Evolutionary conservation across 169 alveolate species (phyloP).

Genomic region (Babesia caballi): DNA sequence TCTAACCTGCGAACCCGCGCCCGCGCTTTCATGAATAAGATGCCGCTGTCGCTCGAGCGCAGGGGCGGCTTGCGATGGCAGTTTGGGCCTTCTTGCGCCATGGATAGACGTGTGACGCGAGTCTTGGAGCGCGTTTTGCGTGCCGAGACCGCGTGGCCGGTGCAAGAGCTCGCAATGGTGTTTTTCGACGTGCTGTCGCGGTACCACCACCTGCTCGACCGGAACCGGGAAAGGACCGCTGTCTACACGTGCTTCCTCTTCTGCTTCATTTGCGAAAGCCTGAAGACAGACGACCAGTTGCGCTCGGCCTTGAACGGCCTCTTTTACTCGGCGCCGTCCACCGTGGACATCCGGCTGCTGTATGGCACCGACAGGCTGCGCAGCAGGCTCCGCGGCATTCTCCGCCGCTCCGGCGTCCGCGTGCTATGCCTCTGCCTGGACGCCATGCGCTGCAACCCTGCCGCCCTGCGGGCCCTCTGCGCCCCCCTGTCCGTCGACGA

Average conservation of each 20-base stretch:
- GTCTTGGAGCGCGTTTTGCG: not conserved
- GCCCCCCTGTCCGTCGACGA: not conserved
- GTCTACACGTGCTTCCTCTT: not conserved
- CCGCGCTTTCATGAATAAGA: not conserved
- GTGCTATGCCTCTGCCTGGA: not conserved
- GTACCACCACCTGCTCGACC: not conserved
- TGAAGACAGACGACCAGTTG: not conserved
- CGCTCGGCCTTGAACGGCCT: not conserved
- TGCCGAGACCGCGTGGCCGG: not conserved
- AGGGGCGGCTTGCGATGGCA: not conserved
- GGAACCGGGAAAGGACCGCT: not conserved
- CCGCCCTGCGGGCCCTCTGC: not conserved
- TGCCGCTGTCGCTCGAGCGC: not conserved
- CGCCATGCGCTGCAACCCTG: not conserved
- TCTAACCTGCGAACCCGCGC: no score
- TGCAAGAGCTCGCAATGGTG: not conserved
- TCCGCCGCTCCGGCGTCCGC: not conserved
- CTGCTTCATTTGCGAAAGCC: not conserved
- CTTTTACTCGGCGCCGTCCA: not conserved
- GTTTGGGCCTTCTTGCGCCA: not conserved
- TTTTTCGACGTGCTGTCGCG: constrained; percentile 25
- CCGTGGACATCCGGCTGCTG: not conserved
- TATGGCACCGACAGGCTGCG: not conserved
- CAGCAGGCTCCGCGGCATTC: not conserved
- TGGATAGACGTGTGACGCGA: not conserved